Conservation (phyloP, 192 early-diverging fungal genomes). For the Backusella australiensis region DNA sequence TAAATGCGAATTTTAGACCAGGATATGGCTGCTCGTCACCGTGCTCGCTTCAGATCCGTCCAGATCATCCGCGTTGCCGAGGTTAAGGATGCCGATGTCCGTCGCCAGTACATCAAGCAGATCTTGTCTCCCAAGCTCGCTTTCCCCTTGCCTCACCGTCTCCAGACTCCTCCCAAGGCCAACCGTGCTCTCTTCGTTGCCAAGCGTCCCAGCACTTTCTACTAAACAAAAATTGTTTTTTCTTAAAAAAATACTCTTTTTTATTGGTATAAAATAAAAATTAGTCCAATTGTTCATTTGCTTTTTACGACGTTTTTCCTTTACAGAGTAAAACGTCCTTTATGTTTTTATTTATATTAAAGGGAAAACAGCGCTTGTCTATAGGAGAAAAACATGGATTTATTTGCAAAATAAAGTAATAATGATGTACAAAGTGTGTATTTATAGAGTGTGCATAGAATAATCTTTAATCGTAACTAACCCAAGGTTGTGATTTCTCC, state of each 20-base stretch:
- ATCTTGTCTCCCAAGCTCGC: constrained; percentile 83
- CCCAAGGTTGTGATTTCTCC: background rate
- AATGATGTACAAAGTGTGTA: background rate
- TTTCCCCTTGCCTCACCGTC: constrained; percentile 99
- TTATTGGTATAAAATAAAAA: background rate
- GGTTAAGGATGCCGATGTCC: constrained; percentile 86
- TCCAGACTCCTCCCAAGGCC: constrained; percentile 80
- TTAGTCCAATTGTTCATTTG: background rate
- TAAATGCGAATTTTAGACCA: constrained; percentile 52
- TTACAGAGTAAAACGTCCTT: no score
- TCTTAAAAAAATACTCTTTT: background rate
- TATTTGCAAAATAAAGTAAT: background rate
- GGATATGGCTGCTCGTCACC: constrained; percentile 99
- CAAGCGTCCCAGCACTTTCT: constrained; percentile 92
- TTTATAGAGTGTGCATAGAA: background rate
- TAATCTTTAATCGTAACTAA: background rate
- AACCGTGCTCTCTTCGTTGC: constrained; percentile 84
- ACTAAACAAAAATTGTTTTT: constrained; percentile 45
- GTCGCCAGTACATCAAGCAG: constrained; percentile 98
- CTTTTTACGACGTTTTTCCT: background rate
- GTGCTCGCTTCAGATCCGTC: constrained; percentile 95
- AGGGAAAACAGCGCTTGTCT: no score
- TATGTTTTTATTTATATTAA: no score
- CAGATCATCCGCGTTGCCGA: constrained; percentile 99
- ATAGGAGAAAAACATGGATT: background rate